Conservation (phyloP, 148 eudicot genomes). For the Hydrangea macrophylla region DNA sequence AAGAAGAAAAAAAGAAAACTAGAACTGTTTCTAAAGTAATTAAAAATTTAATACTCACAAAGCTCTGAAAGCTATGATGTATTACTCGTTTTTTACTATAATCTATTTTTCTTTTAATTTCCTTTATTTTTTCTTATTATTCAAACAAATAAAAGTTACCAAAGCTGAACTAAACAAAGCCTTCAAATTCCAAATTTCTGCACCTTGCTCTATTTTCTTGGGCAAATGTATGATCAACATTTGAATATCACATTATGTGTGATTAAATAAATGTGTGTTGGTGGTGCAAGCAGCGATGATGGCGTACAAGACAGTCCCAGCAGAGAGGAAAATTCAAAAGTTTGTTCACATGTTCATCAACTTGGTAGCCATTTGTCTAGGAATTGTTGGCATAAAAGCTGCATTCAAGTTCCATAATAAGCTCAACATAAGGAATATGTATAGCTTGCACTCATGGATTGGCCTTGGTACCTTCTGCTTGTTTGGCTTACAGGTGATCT, state of each 20-base stretch:
- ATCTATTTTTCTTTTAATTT: background rate
- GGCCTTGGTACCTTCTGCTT: conserved; percentile 70
- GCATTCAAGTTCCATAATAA: conserved; percentile 61
- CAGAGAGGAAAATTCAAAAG: conserved; percentile 36
- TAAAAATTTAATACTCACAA: no score
- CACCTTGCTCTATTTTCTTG: no score
- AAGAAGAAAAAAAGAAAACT: no score
- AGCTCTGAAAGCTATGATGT: no score
- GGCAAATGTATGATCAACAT: background rate
- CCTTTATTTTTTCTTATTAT: no score
- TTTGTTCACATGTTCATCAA: conserved; percentile 41
- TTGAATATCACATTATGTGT: background rate
- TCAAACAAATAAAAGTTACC: no score
- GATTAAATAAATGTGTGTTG: background rate
- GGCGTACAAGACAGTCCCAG: conserved; percentile 63
- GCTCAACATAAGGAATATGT: conserved; percentile 37
- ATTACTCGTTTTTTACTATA: no score
- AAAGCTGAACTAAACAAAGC: no score
- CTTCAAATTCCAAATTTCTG: no score
- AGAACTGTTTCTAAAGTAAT: no score
- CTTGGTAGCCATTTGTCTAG: conserved; percentile 50
- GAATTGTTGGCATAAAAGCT: conserved; percentile 67
- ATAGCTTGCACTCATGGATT: conserved; percentile 80
- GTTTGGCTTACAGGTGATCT: conserved; percentile 67
- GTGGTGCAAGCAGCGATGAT: conserved; percentile 52